Base-by-base conservation (phyloP, 2,329 filamentous ascomycete genomes). In the Parascedosporium putredinis region DNA sequence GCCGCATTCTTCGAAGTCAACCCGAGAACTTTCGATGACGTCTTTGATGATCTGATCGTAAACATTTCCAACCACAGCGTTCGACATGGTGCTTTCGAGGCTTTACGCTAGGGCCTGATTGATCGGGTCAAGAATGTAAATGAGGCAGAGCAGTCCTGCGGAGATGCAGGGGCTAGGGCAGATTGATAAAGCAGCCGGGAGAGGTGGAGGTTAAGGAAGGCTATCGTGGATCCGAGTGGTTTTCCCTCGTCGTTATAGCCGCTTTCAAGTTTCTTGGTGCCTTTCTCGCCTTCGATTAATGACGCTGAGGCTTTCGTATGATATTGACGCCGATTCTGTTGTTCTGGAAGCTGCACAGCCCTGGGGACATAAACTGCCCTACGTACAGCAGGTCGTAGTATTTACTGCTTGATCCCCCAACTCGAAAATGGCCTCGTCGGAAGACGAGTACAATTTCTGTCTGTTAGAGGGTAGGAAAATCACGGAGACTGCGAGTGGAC, bases 1-100 rank as follows among this genome's bases (percentile, higher is more conserved):
- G 60, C 93, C 93, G 59, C 85, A 88, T 70, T 98, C 93, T 67
- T 98, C 93, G 65, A 98, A 97, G 69, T 97, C 93, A 62, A 91
- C 86, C 62, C 87, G 80, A 62, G 91, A 96, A 57, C 86, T 85
- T 59, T 91, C 84, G 67, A 97, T 88, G 64, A 98, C 89, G 70
- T 93, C 88, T 55, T 84, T 75, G 63, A 86, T 86, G 66, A 86
- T 83, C 60, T 76, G 72, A 67, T 83, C 75, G 68, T 96, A 98
- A 62, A 97, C 84, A 57, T 72, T 70, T 61, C 93, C 93, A 72
- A 81, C 78, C 14, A 69, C 67, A 44, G 65, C 60, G 64, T 81
- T 81, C 52, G 78, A 81, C 78, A 81, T 81, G 52, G 55, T 71
- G 64, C 12, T 23, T 18, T 8, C 38, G 20, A 16, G n/a, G n/a